Evolutionary conservation across 192 early-diverging fungal species (phyloP), one percentile per base, ranked within the genome.

Genomic region (Helicostylum pulchrum): DNA sequence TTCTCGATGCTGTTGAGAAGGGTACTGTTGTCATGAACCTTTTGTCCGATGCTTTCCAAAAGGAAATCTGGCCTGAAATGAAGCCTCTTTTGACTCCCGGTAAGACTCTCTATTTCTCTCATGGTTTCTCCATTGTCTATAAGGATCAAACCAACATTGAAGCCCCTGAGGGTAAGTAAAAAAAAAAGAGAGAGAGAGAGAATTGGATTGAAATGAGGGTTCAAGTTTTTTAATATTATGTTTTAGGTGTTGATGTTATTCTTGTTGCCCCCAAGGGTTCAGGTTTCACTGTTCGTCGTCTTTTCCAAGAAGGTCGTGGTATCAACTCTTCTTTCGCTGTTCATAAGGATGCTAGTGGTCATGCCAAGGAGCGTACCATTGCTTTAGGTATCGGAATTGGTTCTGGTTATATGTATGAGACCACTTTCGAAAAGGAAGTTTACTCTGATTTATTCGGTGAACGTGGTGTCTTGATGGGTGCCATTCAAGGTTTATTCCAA

Each of bases 61-160:
- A 85, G 81, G 90, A 90, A 63, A 82, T 88, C 69, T 98, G 96
- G 94, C 76, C 81, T 71, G 69, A 87, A 53, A 84, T 98, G 77
- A 87, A 88, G 80, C 90, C 90, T 20, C 88, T 86, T 75, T 72
- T 98, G 63, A 96, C 93, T 63, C 90, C 91, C 60, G 96, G 96
- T 77, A 98, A 98, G 86, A 97, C 96, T 12, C 88, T 98, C 43
- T 98, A 96, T 85, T 98, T 98, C 72, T 94, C 93, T 61, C 94
- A 96, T 84, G 94, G 94, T 60, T 98, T 98, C 78, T 89, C 89
- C 66, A 88, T 98, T 64, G 88, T 96, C 65, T 98, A 91, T 83
- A 84, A 90, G 70, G 85, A 94, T 52, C 89, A 96, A 67, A 98
- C 96, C 43, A 78, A 91, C 42, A 89, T 98, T 52, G 79, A 93